Conservation (phyloP, 176 grass and related monocot species). For the Paspalum notatum region DNA sequence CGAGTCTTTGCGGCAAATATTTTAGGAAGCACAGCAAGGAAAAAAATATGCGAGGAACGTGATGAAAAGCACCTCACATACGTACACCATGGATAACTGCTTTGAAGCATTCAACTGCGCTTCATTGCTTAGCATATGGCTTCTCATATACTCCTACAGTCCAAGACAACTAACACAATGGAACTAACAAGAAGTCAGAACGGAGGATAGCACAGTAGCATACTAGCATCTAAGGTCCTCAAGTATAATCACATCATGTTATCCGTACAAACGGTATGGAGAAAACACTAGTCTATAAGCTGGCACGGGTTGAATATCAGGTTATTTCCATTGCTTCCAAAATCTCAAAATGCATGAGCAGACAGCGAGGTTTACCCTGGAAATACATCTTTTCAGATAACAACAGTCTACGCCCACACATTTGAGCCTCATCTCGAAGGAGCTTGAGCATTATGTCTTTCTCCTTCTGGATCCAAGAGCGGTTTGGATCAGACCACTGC, state of each 20-base stretch:
- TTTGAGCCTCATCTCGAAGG: constrained; percentile 47
- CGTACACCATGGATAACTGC: not conserved
- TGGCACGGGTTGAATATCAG: constrained; percentile 7
- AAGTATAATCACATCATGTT: constrained; percentile 6
- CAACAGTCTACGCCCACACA: constrained; percentile 43
- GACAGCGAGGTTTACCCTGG: constrained; percentile 37
- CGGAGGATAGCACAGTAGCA: not conserved
- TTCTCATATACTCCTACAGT: not conserved
- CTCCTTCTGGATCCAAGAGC: constrained; percentile 57
- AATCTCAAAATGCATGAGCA: constrained; percentile 81
- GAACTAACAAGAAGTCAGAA: not conserved
- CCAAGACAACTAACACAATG: constrained; percentile 18
- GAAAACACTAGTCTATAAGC: not conserved
- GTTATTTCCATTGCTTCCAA: constrained; percentile 57
- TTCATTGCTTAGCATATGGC: constrained; percentile 7
- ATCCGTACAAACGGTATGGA: not conserved
- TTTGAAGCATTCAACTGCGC: not conserved
- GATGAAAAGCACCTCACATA: not conserved
- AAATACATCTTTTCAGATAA: constrained; percentile 57
- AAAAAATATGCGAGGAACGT: not conserved
- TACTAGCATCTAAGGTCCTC: too few species aligned
- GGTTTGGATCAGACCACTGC: constrained; percentile 62
- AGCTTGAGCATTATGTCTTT: constrained; percentile 51
- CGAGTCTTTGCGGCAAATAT: not conserved
- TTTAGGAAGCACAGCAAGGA: not conserved